Base-by-base conservation (phyloP, 2,329 filamentous ascomycete genomes). In the Microascus cirrosus region DNA sequence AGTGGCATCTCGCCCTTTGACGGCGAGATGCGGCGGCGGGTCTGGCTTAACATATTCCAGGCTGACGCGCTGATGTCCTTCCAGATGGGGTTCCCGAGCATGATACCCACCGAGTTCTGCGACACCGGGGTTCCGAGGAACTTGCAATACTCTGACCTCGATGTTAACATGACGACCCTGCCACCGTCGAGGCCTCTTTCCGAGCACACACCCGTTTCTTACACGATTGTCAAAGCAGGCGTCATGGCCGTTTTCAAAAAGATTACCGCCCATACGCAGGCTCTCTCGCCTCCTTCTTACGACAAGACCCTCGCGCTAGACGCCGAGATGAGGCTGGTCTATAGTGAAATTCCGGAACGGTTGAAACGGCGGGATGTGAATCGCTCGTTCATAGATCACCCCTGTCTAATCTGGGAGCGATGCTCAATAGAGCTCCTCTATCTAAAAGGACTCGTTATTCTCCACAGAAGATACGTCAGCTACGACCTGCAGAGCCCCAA, bases 21-120 rank as follows among this genome's bases (percentile, higher is more conserved):
- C 55, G 74, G 70, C 22, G 78, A 81, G 65, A 77, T 81, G 70
- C 73, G 78, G 20, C 72, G 78, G 4, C 70, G 78, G 20, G 69
- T 69, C 2, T 81, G 78, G 76, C 72, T 77, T 56, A 70, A 74
- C 61, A 70, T 74, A 1, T 70, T 68, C 51, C 74, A 75, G 61
- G 62, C 77, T 3, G 77, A 79, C 36, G 66, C 74, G 0, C 60
- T 78, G 10, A 68, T 77, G 48, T 77, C 74, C 0, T 77, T 76
- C 50, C 73, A 77, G 58, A 67, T 77, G 42, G 77, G 76, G 0
- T 65, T 79, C 20, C 77, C 77, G 2, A 74, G 73, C n/a, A 74
- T 78, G 70, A 71, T 78, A 13, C 63, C 64, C 0, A 39, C 60
- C 1, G 61, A 62, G 1, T 63, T 58, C 5, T 64, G 64, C 8